Evolutionary conservation across 2,329 filamentous ascomycete species (phyloP).

Genomic region (Xylariaceae sp.): DNA sequence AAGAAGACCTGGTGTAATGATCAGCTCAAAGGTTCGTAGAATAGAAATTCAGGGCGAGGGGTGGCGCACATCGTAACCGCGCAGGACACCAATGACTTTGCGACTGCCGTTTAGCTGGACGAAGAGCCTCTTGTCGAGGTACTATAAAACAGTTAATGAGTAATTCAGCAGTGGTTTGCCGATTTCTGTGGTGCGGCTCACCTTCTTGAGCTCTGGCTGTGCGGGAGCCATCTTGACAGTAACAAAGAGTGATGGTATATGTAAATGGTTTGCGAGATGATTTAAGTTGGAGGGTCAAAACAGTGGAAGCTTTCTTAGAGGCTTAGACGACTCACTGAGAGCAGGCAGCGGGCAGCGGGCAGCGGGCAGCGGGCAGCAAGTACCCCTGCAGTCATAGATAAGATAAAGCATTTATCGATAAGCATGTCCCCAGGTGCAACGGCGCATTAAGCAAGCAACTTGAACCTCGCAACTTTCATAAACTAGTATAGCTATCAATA

Average conservation of each 20-base stretch:
- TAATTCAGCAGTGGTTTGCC: constrained; percentile 14
- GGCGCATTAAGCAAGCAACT: background rate
- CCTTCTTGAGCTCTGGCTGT: constrained; percentile 99
- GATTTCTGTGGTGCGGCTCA: constrained; percentile 46
- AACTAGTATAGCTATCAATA: constrained; percentile 3
- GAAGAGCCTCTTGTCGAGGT: constrained; percentile 98
- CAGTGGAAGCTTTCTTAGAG: constrained; percentile 21
- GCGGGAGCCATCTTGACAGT: constrained; percentile 86
- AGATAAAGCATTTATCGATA: constrained; percentile 40
- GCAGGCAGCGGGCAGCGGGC: too few species aligned
- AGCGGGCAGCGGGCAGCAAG: constrained; percentile 3
- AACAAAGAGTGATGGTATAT: background rate
- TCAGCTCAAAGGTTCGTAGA: constrained; percentile 28
- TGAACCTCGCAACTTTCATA: constrained; percentile 10
- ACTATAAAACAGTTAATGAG: constrained; percentile 60
- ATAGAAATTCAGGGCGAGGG: background rate
- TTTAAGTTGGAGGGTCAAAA: constrained; percentile 17
- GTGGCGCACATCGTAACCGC: constrained; percentile 87
- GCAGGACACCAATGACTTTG: constrained; percentile 92
- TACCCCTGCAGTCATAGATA: constrained; percentile 29
- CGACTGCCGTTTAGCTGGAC: constrained; percentile 97
- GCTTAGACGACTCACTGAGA: background rate
- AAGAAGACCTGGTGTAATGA: constrained; percentile 77
- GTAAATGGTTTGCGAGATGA: constrained; percentile 16
- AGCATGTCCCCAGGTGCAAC: constrained; percentile 16